Conservation (phyloP, 169 alveolate genomes). For the Toxoplasma gondii region DNA sequence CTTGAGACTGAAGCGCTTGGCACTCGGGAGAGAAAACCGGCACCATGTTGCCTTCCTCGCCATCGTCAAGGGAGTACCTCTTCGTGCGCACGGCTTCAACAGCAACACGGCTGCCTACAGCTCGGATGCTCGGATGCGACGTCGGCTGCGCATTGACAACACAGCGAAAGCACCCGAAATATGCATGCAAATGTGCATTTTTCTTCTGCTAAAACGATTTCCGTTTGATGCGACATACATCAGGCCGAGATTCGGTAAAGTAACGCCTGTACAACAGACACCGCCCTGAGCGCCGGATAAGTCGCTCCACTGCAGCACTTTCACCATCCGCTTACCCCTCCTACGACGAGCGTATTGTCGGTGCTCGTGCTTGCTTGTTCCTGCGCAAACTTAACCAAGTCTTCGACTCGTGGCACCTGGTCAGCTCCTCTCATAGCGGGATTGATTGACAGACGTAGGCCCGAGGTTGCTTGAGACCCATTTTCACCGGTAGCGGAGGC, state of each 20-base stretch:
- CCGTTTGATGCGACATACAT: background rate
- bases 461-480: no score
- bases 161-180: background rate
- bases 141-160: background rate
- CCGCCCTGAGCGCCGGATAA: no score
- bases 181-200: no score
- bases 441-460: background rate
- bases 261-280: no score
- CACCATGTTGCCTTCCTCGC: background rate
- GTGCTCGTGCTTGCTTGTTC: background rate
- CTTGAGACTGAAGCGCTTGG: background rate
- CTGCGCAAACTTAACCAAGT: background rate
- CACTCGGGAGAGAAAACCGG: conserved; percentile 5
- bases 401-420: background rate
- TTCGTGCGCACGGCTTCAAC: conserved; percentile 22
- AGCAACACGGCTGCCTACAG: background rate
- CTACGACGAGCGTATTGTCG: background rate
- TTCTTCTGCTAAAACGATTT: no score
- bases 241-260: background rate
- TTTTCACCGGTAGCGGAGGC: background rate
- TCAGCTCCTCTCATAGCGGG: background rate
- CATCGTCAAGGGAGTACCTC: conserved; percentile 15
- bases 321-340: background rate
- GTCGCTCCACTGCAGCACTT: no score
- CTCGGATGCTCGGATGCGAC: conserved; percentile 13